Base-by-base conservation (phyloP, 192 early-diverging fungal genomes). In the Entomortierella parvispora region DNA sequence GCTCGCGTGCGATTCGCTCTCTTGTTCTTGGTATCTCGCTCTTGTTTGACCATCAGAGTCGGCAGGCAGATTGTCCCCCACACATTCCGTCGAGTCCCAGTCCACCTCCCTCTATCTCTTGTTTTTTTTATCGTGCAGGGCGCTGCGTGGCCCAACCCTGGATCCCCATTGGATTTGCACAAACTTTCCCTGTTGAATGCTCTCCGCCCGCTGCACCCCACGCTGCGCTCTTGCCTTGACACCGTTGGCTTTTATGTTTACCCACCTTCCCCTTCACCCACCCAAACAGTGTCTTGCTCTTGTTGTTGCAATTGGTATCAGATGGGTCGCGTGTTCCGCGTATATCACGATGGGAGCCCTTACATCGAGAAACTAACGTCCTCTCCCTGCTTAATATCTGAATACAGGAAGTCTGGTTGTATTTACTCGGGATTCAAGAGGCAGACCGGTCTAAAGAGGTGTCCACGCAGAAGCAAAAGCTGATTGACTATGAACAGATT, bases 381-480 rank as follows among this genome's bases (percentile, higher is more conserved):
- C n/a, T n/a, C n/a, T n/a, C n/a, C 11, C 32, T 60, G 9, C 51
- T 40, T 22, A n/a, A 25, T 60, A 37, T 52, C 31, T 49, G 28
- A 42, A 23, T 31, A 77, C 70, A 89, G 88, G 92, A 93, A 47
- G 93, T 92, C 32, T 97, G 95, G 95, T 90, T 93, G 81, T 95
- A 89, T 58, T 81, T 97, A 50, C 85, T 97, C 26, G 93, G 91
- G 51, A 92, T 95, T 26, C 88, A 93, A 79, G 83, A 90, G 56
- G 83, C 93, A 10, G 92, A 97, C 82, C 82, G 92, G 71, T 91
- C 90, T 87, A 84, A 74, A 82, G 82, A 44, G 29, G 58, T 74
- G 43, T 66, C 65, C 22, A 68, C 74, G 15, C 59, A 68, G 55
- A 77, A 68, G 31, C 74, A 77, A 42, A 84, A 91, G 58, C 71